phyloP scores from a whole-genome alignment of 2,329 filamentous ascomycete species.

The Onygenales sp. region DNA sequence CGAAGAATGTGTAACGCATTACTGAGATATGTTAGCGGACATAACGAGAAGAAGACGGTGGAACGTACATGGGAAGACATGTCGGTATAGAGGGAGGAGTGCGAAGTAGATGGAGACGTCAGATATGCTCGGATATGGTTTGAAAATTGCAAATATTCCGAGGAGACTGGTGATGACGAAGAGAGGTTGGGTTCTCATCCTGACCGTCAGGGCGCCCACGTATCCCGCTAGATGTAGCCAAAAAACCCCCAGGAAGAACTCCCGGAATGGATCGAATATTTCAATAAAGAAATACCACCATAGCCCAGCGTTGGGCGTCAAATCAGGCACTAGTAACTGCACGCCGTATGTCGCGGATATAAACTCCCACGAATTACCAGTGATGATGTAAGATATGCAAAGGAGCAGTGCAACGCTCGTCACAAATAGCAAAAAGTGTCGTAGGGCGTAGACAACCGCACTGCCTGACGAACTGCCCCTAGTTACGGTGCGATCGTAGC shows the following conservation, averaged over 20 bases:
- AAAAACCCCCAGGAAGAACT: slow-evolving; percentile 95
- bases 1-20: slow-evolving; percentile 88
- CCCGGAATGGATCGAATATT: slow-evolving; percentile 96
- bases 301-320: slow-evolving; percentile 88
- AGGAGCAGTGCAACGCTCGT: slow-evolving; percentile 55
- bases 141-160: slow-evolving; percentile 89
- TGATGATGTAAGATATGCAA: slow-evolving; percentile 61
- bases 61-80: slow-evolving; percentile 68
- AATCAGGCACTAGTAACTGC: slow-evolving; percentile 78
- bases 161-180: slow-evolving; percentile 76
- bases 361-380: slow-evolving; percentile 77
- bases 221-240: slow-evolving; percentile 93
- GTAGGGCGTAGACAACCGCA: slow-evolving; percentile 42
- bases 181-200: slow-evolving; percentile 74
- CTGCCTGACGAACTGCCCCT: slow-evolving; percentile 22
- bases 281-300: slow-evolving; percentile 99
- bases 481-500: slow-evolving; percentile 56
- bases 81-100: slow-evolving; percentile 75
- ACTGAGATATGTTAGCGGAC: slow-evolving; percentile 42
- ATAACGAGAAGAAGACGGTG: neutral
- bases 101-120: slow-evolving; percentile 82
- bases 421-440: slow-evolving; percentile 45
- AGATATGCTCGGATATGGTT: slow-evolving; percentile 88
- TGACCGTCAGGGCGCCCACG: slow-evolving; percentile 73
- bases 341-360: slow-evolving; percentile 83